Percentiles rank a stretch among this genome's conserved stretches.
Evolutionary conservation across 805 yeast genomes (phyloP).

Genomic region (Metschnikowia borealis): DNA sequence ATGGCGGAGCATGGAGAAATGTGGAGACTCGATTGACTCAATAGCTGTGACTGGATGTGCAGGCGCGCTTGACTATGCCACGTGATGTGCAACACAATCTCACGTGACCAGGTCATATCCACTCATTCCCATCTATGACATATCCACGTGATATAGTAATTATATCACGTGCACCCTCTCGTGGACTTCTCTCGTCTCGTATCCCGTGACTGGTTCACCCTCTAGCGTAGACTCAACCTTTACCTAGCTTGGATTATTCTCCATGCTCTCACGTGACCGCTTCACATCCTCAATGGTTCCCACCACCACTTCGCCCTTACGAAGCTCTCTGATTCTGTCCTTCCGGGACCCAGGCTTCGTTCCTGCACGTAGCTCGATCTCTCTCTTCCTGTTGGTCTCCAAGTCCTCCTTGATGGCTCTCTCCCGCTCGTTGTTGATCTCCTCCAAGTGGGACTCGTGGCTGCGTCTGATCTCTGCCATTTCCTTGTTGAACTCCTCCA

Average conservation of each 20-base stretch:
- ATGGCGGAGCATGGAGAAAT: slow-evolving; percentile 11
- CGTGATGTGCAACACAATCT: background rate
- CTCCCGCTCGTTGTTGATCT: slow-evolving; percentile 60
- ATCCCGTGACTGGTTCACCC: no score
- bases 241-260: background rate
- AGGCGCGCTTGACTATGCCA: background rate
- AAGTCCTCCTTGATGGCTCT: slow-evolving; percentile 73
- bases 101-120: background rate
- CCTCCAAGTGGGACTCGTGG: slow-evolving; percentile 64
- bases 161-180: no score
- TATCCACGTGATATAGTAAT: no score
- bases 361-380: slow-evolving; percentile 44
- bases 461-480: slow-evolving; percentile 52
- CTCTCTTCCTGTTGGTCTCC: slow-evolving; percentile 45
- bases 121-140: no score
- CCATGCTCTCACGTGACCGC: slow-evolving; percentile 16
- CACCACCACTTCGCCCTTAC: slow-evolving; percentile 68
- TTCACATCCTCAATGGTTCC: slow-evolving; percentile 45
- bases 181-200: no score
- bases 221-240: no score
- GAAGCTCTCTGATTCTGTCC: slow-evolving; percentile 50
- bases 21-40: background rate
- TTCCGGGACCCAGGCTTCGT: slow-evolving; percentile 42
- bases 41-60: background rate
- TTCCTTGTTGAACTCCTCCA: slow-evolving; percentile 65